Percentiles rank a stretch among this genome's conserved stretches.
Evolutionary conservation across 129 eudicot genomes (phyloP).

Genomic region (Pseudognaphalium luteoalbum): DNA sequence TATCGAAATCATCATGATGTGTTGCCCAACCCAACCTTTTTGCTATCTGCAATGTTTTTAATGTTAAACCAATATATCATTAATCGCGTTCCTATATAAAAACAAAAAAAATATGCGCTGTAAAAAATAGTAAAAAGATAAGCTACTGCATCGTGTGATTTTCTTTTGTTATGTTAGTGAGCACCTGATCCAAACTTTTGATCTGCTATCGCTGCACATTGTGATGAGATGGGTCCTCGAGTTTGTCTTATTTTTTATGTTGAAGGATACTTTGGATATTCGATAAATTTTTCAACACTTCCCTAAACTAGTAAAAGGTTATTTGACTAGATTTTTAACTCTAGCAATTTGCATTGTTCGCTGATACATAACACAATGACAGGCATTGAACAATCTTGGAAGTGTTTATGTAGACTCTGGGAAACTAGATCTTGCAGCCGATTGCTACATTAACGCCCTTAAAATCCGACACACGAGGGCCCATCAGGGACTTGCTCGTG

Average conservation of each 20-base stretch:
- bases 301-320: neutral
- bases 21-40: neutral
- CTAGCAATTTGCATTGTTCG: neutral
- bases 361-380: conserved; percentile 12
- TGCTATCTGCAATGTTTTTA: too few species aligned
- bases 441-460: conserved; percentile 94
- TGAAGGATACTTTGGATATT: neutral
- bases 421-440: conserved; percentile 88
- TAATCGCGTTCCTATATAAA: too few species aligned
- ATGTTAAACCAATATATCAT: too few species aligned
- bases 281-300: neutral
- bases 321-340: neutral
- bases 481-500: conserved; percentile 99
- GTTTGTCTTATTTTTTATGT: neutral
- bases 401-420: conserved; percentile 94
- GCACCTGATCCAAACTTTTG: too few species aligned
- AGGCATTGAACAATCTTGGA: conserved; percentile 98
- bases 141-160: too few species aligned
- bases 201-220: too few species aligned
- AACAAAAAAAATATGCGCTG: too few species aligned
- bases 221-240: neutral
- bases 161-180: too few species aligned
- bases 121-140: too few species aligned
- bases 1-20: neutral
- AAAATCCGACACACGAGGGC: conserved; percentile 95